Percentiles rank a stretch among this genome's conserved stretches.
Conservation (phyloP, 352 stramenopile genomes). For the Globisporangium nodosum region DNA sequence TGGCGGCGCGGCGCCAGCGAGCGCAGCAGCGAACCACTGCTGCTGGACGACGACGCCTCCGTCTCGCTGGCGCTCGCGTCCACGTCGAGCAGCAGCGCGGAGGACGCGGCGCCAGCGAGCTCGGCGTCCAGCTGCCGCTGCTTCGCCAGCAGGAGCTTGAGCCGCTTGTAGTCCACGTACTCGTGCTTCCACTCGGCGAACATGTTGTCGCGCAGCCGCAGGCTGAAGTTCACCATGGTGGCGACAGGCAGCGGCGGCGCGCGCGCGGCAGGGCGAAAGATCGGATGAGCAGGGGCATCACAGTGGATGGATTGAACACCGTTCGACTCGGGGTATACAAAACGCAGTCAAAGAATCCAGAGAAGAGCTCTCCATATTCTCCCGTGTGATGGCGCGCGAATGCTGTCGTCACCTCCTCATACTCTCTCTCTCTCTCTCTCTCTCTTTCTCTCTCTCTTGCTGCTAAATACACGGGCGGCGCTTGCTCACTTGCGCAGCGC, state of each 20-base stretch:
- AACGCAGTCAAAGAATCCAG: constrained; percentile 1
- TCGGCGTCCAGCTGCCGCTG: constrained; percentile 40
- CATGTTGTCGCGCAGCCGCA: constrained; percentile 76
- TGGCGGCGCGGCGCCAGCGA: not conserved
- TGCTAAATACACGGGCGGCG: not conserved
- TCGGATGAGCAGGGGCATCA: not conserved
- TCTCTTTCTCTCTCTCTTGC: not conserved
- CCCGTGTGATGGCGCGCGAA: no score
- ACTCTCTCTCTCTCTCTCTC: not conserved
- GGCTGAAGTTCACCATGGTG: constrained; percentile 73
- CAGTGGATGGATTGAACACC: not conserved
- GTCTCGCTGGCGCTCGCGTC: constrained; percentile 9
- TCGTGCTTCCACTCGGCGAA: constrained; percentile 84
- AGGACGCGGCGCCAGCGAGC: constrained; percentile 7
- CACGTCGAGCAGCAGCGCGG: constrained; percentile 10
- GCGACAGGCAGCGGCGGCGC: not conserved
- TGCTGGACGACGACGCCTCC: constrained; percentile 2
- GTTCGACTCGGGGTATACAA: constrained; percentile 1
- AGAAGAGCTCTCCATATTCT: not conserved
- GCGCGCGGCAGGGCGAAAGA: not conserved
- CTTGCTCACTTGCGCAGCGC: constrained; percentile 56
- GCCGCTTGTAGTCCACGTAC: constrained; percentile 87
- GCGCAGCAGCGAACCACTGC: constrained; percentile 11
- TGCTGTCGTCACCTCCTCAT: no score
- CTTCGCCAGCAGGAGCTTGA: constrained; percentile 82